phyloP scores from a whole-genome alignment of 2,329 filamentous ascomycete genomes.

The Paecilomyces formosus region DNA sequence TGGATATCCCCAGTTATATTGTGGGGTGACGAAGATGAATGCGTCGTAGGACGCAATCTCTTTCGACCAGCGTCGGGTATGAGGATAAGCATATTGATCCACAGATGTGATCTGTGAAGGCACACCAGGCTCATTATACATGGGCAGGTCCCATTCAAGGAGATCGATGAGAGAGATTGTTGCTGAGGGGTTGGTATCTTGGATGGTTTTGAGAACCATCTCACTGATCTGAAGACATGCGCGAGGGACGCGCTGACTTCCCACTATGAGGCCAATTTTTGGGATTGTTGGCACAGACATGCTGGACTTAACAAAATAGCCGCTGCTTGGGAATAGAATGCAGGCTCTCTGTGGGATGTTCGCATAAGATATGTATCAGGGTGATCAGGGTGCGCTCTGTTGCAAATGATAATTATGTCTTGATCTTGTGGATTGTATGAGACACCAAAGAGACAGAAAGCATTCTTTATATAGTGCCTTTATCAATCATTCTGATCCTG shows the following conservation, averaged over 20 bases:
- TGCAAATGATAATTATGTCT: not conserved
- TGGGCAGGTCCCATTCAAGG: conserved; percentile 22
- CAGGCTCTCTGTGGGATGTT: not conserved
- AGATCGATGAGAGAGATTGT: conserved; percentile 18
- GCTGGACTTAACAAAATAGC: not conserved
- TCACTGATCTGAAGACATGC: conserved; percentile 21
- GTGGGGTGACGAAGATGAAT: conserved; percentile 37
- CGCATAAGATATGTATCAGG: not conserved
- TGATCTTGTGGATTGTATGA: not conserved
- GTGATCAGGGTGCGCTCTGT: not conserved
- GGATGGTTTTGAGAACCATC: conserved; percentile 15
- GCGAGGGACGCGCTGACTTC: conserved; percentile 24
- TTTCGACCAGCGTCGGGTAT: conserved; percentile 30
- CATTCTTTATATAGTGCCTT: not conserved
- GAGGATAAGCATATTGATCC: conserved; percentile 26
- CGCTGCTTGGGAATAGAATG: not conserved
- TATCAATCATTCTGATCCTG: not conserved
- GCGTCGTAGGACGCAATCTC: conserved; percentile 26
- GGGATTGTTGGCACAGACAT: not conserved
- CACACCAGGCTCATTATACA: conserved; percentile 33
- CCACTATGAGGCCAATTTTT: conserved; percentile 16
- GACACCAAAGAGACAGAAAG: not conserved
- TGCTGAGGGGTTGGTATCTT: not conserved
- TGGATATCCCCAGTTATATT: conserved; percentile 51
- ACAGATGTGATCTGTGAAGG: conserved; percentile 24